Evolutionary conservation across 1,139 yeast genomes (phyloP).

Genomic region (Candida sanyaensis): DNA sequence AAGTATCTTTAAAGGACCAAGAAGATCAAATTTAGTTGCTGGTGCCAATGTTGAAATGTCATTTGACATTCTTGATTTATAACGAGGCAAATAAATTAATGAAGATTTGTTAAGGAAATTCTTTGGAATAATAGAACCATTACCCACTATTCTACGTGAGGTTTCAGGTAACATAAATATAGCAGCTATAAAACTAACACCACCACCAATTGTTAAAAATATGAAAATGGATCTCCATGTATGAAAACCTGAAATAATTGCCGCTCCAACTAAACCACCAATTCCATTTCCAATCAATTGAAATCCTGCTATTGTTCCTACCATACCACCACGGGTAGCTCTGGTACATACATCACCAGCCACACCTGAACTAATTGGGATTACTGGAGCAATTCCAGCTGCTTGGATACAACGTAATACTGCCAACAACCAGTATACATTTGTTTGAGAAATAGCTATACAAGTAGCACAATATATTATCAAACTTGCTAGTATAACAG

Average conservation of each 20-base stretch:
- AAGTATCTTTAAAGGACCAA: constrained; percentile 33
- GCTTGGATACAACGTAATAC: constrained; percentile 43
- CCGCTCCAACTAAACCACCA: constrained; percentile 44
- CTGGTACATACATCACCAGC: constrained; percentile 43
- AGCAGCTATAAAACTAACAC: constrained; percentile 27
- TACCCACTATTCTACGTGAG: constrained; percentile 36
- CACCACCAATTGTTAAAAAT: constrained; percentile 41
- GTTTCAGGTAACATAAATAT: constrained; percentile 37
- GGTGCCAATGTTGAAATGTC: constrained; percentile 28
- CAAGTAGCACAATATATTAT: constrained; percentile 32
- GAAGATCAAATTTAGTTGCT: constrained; percentile 21
- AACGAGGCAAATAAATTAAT: constrained; percentile 25
- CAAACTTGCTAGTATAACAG: constrained; percentile 30
- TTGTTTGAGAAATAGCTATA: constrained; percentile 36
- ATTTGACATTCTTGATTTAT: constrained; percentile 25
- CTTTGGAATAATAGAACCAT: constrained; percentile 35
- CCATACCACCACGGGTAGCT: constrained; percentile 40
- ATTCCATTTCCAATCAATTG: constrained; percentile 41
- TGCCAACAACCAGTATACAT: constrained; percentile 37
- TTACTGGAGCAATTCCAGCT: constrained; percentile 42
- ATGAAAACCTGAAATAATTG: constrained; percentile 27
- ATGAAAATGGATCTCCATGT: constrained; percentile 42
- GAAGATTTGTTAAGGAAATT: constrained; percentile 23
- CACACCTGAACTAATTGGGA: constrained; percentile 40
- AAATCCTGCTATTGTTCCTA: constrained; percentile 37